Conservation (phyloP, 176 grass and related monocot genomes). For the Secale cereale region DNA sequence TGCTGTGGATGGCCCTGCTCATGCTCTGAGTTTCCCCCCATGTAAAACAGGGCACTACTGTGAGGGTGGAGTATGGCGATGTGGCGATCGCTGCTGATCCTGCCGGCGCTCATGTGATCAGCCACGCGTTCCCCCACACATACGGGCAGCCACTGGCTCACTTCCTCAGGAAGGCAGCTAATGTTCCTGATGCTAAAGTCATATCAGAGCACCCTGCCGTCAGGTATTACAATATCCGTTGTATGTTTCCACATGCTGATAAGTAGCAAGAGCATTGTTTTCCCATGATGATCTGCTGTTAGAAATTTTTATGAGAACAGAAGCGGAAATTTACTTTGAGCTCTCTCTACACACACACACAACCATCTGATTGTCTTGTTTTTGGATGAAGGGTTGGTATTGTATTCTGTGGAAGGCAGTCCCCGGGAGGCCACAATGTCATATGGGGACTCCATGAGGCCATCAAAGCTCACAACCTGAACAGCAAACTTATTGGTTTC, state of each 20-base stretch:
- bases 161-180: constrained; percentile 78
- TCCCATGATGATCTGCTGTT: background rate
- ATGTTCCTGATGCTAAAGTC: constrained; percentile 73
- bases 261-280: background rate
- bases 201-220: constrained; percentile 73
- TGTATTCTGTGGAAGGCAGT: constrained; percentile 97
- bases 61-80: constrained; percentile 91
- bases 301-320: background rate
- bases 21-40: background rate
- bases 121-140: constrained; percentile 75
- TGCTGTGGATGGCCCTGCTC: background rate
- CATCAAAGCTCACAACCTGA: constrained; percentile 87
- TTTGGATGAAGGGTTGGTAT: constrained; percentile 69
- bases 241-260: background rate
- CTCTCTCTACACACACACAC: background rate
- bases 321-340: background rate
- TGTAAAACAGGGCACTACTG: constrained; percentile 79
- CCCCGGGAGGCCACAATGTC: constrained; percentile 96
- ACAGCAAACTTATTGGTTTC: constrained; percentile 91
- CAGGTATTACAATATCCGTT: constrained; percentile 39
- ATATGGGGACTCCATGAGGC: constrained; percentile 88
- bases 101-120: constrained; percentile 84
- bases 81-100: constrained; percentile 75
- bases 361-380: background rate
- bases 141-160: constrained; percentile 88